These are phyloP conservation scores for Galeopsis tetrahit DNA, from an alignment of 257 asterid species.

Conservation along the genomic window DNA sequence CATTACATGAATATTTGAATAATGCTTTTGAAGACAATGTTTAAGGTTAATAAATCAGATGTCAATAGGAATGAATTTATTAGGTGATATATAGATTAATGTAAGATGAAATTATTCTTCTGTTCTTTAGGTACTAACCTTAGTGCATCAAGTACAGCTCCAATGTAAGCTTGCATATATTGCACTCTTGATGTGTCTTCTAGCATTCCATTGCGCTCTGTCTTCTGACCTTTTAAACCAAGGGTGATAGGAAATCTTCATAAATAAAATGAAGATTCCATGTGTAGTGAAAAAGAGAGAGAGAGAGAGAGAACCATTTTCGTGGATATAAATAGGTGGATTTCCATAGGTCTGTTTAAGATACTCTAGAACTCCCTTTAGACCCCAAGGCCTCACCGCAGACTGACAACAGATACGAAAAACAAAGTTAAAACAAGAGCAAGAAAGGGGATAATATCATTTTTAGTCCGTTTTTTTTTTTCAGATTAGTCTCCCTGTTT, in stretches of 20 bases:
- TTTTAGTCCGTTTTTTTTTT: background rate
- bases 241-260: no score
- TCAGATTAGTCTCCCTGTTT: no score
- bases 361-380: slow-evolving; percentile 43
- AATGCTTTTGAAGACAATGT: no score
- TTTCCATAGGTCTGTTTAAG: slow-evolving; percentile 54
- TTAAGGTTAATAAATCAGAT: no score
- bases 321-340: slow-evolving; percentile 61
- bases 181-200: slow-evolving; percentile 49
- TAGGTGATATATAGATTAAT: background rate
- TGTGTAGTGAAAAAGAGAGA: background rate
- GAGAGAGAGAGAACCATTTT: slow-evolving; percentile 51
- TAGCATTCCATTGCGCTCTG: slow-evolving; percentile 44
- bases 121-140: background rate
- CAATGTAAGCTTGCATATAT: slow-evolving; percentile 53
- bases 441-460: no score
- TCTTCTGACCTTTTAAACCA: slow-evolving; percentile 42
- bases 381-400: slow-evolving; percentile 43
- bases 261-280: background rate
- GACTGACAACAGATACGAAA: slow-evolving; percentile 24
- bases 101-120: background rate
- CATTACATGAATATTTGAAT: no score
- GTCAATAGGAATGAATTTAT: no score
- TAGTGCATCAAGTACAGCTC: slow-evolving; percentile 47
- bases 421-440: slow-evolving; percentile 7